phyloP scores from a whole-genome alignment of 176 grass and related monocot genomes.

The Guadua angustifolia region DNA sequence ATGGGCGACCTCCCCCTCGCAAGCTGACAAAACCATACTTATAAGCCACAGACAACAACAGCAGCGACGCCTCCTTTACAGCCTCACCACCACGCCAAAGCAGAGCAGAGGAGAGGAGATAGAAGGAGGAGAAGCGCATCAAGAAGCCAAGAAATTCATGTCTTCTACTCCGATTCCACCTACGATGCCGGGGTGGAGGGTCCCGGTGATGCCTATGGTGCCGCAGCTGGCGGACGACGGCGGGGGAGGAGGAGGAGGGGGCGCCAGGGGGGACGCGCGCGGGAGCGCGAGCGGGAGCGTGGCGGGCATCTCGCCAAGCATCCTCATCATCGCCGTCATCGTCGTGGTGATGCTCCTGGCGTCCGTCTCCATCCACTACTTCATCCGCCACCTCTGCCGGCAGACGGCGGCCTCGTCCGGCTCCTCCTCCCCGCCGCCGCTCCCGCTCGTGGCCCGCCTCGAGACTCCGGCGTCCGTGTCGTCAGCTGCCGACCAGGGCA shows the following conservation, averaged over 20 bases:
- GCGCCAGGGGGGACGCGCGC: not conserved
- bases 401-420: constrained; percentile 21
- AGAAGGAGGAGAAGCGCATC: too few relatives aligned
- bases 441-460: constrained; percentile 43
- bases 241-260: constrained; percentile 1
- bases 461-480: not conserved
- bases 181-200: constrained; percentile 36
- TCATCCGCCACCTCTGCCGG: constrained; percentile 59
- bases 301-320: constrained; percentile 63
- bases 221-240: constrained; percentile 35
- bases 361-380: constrained; percentile 57
- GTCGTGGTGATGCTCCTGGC: constrained; percentile 64
- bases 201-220: constrained; percentile 39
- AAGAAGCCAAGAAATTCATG: constrained; percentile 22
- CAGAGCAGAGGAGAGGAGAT: not conserved
- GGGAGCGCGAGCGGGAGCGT: constrained; percentile 43
- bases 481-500: constrained; percentile 26
- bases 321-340: constrained; percentile 67
- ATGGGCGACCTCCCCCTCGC: constrained; percentile 23
- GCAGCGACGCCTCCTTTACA: not conserved
- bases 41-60: constrained; percentile 47
- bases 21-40: constrained; percentile 54
- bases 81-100: not conserved
- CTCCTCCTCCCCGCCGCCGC: constrained; percentile 36
- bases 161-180: constrained; percentile 21